Conservation (phyloP, 768 basidiomycete species). For the Mycena kentingensis region DNA sequence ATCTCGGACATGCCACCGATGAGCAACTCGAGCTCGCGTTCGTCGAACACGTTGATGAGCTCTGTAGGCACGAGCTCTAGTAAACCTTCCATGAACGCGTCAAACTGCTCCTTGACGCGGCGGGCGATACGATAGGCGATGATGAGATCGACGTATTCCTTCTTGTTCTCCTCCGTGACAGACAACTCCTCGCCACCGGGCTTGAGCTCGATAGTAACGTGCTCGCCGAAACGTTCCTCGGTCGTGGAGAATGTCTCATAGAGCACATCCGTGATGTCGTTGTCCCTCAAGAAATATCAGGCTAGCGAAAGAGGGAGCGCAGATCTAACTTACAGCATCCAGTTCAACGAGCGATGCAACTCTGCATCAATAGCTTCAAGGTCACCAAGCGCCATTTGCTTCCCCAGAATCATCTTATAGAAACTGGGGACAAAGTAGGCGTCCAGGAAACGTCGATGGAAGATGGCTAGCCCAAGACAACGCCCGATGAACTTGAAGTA, state of each 20-base stretch:
- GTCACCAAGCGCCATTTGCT: slow-evolving; percentile 60
- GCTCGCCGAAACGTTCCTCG: slow-evolving; percentile 76
- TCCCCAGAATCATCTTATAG: slow-evolving; percentile 77
- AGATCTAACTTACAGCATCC: slow-evolving; percentile 65
- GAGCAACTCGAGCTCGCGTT: slow-evolving; percentile 83
- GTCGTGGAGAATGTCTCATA: slow-evolving; percentile 73
- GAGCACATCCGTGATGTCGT: slow-evolving; percentile 73
- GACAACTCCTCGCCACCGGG: slow-evolving; percentile 59
- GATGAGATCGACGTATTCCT: slow-evolving; percentile 74
- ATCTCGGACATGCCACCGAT: slow-evolving; percentile 95
- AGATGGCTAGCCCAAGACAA: slow-evolving; percentile 71
- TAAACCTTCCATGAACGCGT: slow-evolving; percentile 84
- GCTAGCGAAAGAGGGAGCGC: not conserved
- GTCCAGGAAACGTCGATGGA: slow-evolving; percentile 77
- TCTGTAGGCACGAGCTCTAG: slow-evolving; percentile 83
- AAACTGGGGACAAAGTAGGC: slow-evolving; percentile 79
- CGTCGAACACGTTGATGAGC: slow-evolving; percentile 87
- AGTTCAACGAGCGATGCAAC: slow-evolving; percentile 65
- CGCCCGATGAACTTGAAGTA: slow-evolving; percentile 85
- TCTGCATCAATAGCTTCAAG: slow-evolving; percentile 72
- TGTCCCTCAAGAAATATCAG: slow-evolving; percentile 48
- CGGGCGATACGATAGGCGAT: slow-evolving; percentile 83
- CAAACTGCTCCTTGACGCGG: slow-evolving; percentile 81
- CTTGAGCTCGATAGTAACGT: slow-evolving; percentile 66
- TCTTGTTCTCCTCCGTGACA: slow-evolving; percentile 77